These are phyloP conservation scores for Neopestalotiopsis sp. DNA, from an alignment of 2,329 filamentous ascomycete genomes.

Conservation along the genomic window DNA sequence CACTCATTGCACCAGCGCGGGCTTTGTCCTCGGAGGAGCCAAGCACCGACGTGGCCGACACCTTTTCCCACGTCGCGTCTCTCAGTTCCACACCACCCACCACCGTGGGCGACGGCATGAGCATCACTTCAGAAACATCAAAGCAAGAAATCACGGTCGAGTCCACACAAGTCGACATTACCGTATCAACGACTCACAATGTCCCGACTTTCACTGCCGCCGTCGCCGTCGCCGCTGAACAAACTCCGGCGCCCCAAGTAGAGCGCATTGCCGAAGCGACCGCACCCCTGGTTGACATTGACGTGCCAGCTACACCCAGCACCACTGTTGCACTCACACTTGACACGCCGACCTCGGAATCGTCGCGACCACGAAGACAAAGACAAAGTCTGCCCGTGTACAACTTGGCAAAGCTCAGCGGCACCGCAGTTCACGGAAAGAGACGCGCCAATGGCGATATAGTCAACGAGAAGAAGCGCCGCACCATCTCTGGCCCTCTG, in stretches of 20 bases:
- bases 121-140: constrained; percentile 61
- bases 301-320: constrained; percentile 7
- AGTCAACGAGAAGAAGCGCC: constrained; percentile 45
- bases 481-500: constrained; percentile 47
- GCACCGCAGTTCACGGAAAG: constrained; percentile 65
- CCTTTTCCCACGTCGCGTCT: constrained; percentile 58
- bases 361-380: constrained; percentile 58
- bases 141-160: constrained; percentile 65
- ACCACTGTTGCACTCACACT: constrained; percentile 17
- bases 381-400: constrained; percentile 65
- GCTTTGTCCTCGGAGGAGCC: constrained; percentile 42
- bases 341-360: constrained; percentile 29
- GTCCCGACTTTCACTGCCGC: constrained; percentile 30
- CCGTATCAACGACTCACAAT: constrained; percentile 33
- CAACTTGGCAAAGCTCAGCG: constrained; percentile 67
- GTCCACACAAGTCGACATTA: constrained; percentile 51
- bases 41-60: constrained; percentile 40
- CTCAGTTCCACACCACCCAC: constrained; percentile 69
- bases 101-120: constrained; percentile 66
- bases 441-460: constrained; percentile 57
- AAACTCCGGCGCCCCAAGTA: constrained; percentile 32
- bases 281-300: constrained; percentile 25
- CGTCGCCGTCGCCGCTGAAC: constrained; percentile 25
- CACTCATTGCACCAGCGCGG: constrained; percentile 30
- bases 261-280: neutral